A percentile compares a stretch with the other conserved stretches of the same genome.
phyloP scores from a whole-genome alignment of 176 grass and related monocot species.

The Hordeum vulgare region DNA sequence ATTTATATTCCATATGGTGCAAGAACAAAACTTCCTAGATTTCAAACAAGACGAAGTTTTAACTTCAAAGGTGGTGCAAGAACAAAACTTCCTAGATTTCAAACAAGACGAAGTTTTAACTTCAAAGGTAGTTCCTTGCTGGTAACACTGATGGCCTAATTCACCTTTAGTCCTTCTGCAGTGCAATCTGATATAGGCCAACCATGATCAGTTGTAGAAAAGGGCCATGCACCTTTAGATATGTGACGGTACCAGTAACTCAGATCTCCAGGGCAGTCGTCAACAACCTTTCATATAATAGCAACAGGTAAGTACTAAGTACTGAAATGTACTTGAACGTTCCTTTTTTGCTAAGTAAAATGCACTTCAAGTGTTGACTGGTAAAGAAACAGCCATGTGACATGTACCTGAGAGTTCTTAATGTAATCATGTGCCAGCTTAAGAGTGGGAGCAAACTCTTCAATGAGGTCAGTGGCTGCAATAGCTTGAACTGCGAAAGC shows the following conservation, averaged over 20 bases:
- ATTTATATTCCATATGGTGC: not conserved
- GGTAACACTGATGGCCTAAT: not conserved
- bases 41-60: not conserved
- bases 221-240: conserved; percentile 98
- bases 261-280: conserved; percentile 78
- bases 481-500: conserved; percentile 89
- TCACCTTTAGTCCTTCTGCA: conserved; percentile 88
- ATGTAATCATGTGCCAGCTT: conserved; percentile 68
- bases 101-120: not conserved
- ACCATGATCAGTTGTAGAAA: conserved; percentile 85
- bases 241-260: conserved; percentile 84
- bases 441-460: conserved; percentile 61
- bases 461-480: conserved; percentile 45
- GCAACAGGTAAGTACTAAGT: conserved; percentile 1
- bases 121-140: not conserved
- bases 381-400: not conserved
- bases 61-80: not conserved
- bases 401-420: conserved; percentile 60
- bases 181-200: conserved; percentile 99
- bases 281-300: conserved; percentile 57
- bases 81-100: not conserved
- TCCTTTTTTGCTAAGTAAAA: not conserved
- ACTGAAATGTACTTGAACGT: not conserved
- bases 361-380: not conserved
- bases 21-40: not conserved